phyloP scores from a whole-genome alignment of 1,284 basidiomycete genomes.

The Trametes versicolor region DNA sequence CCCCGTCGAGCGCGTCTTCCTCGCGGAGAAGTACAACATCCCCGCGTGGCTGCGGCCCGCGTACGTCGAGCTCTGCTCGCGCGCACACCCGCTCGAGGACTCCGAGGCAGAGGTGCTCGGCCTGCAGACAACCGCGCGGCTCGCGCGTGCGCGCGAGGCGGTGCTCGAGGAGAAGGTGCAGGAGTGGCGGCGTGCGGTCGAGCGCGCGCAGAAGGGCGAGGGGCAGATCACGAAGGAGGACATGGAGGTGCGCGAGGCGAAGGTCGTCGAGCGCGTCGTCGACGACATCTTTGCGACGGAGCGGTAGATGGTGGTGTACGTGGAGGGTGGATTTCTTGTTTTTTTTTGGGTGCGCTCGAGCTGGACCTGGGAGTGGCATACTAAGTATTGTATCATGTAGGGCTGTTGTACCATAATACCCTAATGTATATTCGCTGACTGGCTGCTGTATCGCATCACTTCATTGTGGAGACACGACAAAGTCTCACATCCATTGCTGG shows the following conservation, averaged over 20 bases:
- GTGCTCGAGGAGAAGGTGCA: slow-evolving; percentile 34
- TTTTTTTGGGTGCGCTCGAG: slow-evolving; percentile 21
- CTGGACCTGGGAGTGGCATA: slow-evolving; percentile 18
- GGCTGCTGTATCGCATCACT: no score
- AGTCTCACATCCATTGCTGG: not conserved
- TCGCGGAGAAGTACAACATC: slow-evolving; percentile 38
- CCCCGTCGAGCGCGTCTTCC: slow-evolving; percentile 37
- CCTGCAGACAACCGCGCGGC: slow-evolving; percentile 31
- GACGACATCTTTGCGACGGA: slow-evolving; percentile 31
- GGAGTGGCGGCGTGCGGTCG: slow-evolving; percentile 33
- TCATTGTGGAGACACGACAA: no score
- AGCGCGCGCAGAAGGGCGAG: slow-evolving; percentile 28
- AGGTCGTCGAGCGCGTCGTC: slow-evolving; percentile 33
- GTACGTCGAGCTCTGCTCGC: slow-evolving; percentile 35
- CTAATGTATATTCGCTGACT: slow-evolving; percentile 24
- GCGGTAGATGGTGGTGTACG: slow-evolving; percentile 9
- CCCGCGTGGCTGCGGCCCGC: slow-evolving; percentile 37
- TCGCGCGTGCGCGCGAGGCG: slow-evolving; percentile 35
- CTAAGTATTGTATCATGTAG: slow-evolving; percentile 31
- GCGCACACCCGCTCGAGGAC: slow-evolving; percentile 35
- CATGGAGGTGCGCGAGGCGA: slow-evolving; percentile 35
- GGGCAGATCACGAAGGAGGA: slow-evolving; percentile 30
- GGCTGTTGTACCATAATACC: slow-evolving; percentile 31
- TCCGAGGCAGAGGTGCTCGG: slow-evolving; percentile 38
- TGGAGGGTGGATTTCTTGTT: not conserved